Base-by-base conservation (phyloP, 2,329 filamentous ascomycete genomes). In the Claviceps paspali region DNA sequence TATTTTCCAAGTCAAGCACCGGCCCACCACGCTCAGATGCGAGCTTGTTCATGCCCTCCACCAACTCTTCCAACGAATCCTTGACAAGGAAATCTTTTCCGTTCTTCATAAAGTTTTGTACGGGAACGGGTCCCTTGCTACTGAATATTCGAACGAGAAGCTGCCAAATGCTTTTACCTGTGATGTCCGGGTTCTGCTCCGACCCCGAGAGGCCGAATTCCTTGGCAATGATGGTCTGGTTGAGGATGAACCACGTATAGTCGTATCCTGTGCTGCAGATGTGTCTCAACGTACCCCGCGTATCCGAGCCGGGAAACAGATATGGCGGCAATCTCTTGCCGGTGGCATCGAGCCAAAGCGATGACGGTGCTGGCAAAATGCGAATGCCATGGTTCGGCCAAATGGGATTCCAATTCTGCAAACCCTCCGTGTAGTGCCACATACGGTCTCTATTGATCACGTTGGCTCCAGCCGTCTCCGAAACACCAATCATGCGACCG, bases 361-460 rank as follows among this genome's bases (percentile, higher is more conserved):
- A 73, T 0, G 71, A 76, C 0, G 73, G 73, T 0, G 67, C 73
- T 0, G 73, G 70, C 11, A 77, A 55, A 2, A 77, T 63, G 24
- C 73, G 68, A 43, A 77, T 77, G 15, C 73, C 73, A 46, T 77
- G 73, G 11, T 47, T 41, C 0, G 71, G 72, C 73, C 73, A 77
- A 51, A 77, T 75, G 4, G 71, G 61, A 38, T 76, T 55, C 73
- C 73, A 77, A 49, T 78, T 76, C 37, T 64, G 59, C 9, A 78
- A 51, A 0, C 73, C 73, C 46, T 78, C 73, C 9, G 71, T 76
- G 49, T 78, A 78, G 50, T 77, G 73, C 73, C 73, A 78, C 73
- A 77, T 76, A 30, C 73, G 59, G 47, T 77, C 73, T 34, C 66
- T 62, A 53, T 78, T 77, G 56, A 77, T 61, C 41, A 76, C 48